Conservation (phyloP, 148 eudicot genomes). For the Vaccinium vitisidaea region DNA sequence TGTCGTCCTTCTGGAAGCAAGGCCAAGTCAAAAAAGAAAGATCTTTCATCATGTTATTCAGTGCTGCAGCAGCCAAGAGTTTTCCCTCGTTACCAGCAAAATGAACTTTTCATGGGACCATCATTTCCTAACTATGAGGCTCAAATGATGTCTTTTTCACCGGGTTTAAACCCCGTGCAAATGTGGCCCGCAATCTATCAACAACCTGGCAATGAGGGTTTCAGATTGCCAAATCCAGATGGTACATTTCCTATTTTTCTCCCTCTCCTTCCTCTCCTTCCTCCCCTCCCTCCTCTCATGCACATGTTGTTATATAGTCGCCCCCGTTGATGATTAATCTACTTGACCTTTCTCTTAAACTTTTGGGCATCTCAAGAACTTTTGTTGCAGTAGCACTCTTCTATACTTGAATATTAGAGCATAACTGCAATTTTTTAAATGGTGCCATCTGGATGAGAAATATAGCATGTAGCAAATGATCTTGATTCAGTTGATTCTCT, state of each 20-base stretch:
- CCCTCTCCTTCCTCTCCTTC: no score
- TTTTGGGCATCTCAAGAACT: not conserved
- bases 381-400: not conserved
- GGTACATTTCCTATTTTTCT: no score
- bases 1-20: not conserved
- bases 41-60: not conserved
- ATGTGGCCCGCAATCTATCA: not conserved
- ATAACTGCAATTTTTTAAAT: not conserved
- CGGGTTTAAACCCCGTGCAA: not conserved
- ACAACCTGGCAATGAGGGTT: not conserved
- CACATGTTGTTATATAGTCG: no score
- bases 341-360: no score
- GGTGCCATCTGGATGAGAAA: not conserved
- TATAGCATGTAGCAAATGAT: not conserved
- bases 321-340: no score
- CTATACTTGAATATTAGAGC: no score
- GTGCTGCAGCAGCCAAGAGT: not conserved
- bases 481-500: not conserved
- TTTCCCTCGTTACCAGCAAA: not conserved
- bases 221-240: slow-evolving; percentile 17
- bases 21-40: not conserved
- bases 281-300: no score
- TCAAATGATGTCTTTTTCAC: not conserved
- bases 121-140: not conserved
- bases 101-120: not conserved